A percentile compares a stretch with the other conserved stretches of the same genome.
Conservation (phyloP, 73 alveolate genomes). For the Tetrahymena thermophila region DNA sequence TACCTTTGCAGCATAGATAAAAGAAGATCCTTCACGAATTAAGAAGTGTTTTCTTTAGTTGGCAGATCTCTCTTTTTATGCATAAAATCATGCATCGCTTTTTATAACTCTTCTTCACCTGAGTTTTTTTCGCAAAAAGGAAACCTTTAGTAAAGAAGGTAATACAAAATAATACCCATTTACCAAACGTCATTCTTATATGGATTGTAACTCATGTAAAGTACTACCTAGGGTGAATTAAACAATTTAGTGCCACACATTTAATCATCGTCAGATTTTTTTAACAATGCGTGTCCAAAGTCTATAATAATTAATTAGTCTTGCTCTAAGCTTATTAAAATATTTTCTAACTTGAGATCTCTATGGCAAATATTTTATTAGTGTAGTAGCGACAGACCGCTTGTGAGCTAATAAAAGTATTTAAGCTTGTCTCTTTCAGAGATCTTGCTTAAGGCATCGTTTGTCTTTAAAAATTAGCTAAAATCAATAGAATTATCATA, state of each 20-base stretch:
- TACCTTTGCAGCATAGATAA: neutral
- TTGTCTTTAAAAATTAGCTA: neutral
- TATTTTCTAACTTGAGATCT: neutral
- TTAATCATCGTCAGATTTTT: neutral
- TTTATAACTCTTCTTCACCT: neutral
- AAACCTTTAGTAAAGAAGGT: neutral
- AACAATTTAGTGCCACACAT: neutral
- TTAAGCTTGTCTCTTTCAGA: neutral
- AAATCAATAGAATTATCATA: neutral
- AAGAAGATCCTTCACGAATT: neutral
- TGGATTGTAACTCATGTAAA: neutral
- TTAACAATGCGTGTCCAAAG: neutral
- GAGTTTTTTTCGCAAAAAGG: neutral
- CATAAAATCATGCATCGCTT: neutral
- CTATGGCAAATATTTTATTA: neutral
- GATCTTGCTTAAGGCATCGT: neutral
- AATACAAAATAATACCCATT: neutral
- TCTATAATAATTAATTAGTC: neutral
- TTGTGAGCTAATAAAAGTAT: neutral
- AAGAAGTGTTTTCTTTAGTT: neutral
- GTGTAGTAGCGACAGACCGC: neutral
- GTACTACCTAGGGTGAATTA: neutral
- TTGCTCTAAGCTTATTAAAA: neutral
- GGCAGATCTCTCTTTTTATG: neutral
- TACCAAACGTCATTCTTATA: neutral